Evolutionary conservation across 306 rosid genomes (phyloP).

Genomic region (Hippophae gyantsensis): DNA sequence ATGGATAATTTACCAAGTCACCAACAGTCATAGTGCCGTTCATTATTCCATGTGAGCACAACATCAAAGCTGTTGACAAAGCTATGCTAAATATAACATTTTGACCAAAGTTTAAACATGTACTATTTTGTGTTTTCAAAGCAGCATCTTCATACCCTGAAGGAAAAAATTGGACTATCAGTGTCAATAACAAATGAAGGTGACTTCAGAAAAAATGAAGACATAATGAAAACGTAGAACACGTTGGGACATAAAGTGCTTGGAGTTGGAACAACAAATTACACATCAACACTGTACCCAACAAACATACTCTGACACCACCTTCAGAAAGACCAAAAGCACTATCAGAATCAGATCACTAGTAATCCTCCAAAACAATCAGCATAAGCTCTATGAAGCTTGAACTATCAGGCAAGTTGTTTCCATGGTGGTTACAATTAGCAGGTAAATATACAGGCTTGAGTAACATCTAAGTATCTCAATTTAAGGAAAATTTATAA

Average conservation of each 20-base stretch:
- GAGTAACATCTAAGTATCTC: too few relatives aligned
- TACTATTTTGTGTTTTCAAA: conserved; percentile 83
- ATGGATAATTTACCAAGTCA: conserved; percentile 65
- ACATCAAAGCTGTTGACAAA: conserved; percentile 91
- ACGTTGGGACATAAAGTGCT: too few relatives aligned
- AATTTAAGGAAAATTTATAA: too few relatives aligned
- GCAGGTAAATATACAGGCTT: too few relatives aligned
- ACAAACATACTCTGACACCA: neutral
- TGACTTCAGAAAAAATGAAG: neutral
- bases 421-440: too few relatives aligned
- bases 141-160: conserved; percentile 92
- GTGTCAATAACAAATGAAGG: conserved; percentile 19
- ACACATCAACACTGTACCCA: neutral
- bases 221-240: neutral
- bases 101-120: conserved; percentile 87
- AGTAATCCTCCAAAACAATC: too few relatives aligned
- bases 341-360: too few relatives aligned
- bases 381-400: too few relatives aligned
- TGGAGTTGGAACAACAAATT: neutral
- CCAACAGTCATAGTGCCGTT: conserved; percentile 80
- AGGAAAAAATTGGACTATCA: conserved; percentile 5
- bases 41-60: conserved; percentile 82
- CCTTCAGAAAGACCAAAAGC: neutral
- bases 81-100: conserved; percentile 84
- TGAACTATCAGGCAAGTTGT: too few relatives aligned